Percentiles rank a stretch among this genome's conserved stretches.
Evolutionary conservation across 1,139 yeast genomes (phyloP).

Genomic region (Protomyces macrosporus): DNA sequence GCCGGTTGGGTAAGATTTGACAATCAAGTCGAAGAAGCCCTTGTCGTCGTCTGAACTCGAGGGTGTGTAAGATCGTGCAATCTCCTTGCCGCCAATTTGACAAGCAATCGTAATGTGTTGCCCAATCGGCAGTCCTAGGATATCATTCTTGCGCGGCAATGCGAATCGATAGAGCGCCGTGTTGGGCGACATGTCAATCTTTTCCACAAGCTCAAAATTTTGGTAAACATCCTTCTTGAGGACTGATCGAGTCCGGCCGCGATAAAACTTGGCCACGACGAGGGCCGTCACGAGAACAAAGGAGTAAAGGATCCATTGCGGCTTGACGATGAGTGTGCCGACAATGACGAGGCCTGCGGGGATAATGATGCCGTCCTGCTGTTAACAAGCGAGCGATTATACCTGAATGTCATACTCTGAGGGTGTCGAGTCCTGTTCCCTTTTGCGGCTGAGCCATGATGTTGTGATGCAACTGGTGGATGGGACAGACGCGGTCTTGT

Average conservation of each 20-base stretch:
- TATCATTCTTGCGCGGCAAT: constrained; percentile 67
- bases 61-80: constrained; percentile 90
- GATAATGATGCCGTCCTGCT: constrained; percentile 38
- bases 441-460: constrained; percentile 7
- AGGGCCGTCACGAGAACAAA: constrained; percentile 34
- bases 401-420: background rate
- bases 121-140: constrained; percentile 88
- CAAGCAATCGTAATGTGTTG: constrained; percentile 66
- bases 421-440: constrained; percentile 24
- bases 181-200: constrained; percentile 43
- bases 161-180: constrained; percentile 54
- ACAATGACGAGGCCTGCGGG: constrained; percentile 38
- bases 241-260: constrained; percentile 45
- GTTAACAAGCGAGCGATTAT: constrained; percentile 16
- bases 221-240: constrained; percentile 63
- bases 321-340: constrained; percentile 37
- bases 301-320: constrained; percentile 35
- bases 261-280: constrained; percentile 35
- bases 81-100: constrained; percentile 68
- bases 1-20: constrained; percentile 86
- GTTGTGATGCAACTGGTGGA: background rate
- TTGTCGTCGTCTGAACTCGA: constrained; percentile 73
- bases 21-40: constrained; percentile 83
- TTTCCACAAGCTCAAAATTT: constrained; percentile 77
- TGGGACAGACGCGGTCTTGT: no score